Evolutionary conservation across 768 basidiomycete genomes (phyloP), one percentile per base, ranked within the genome.

Genomic region (Boletus subcaerulescens): DNA sequence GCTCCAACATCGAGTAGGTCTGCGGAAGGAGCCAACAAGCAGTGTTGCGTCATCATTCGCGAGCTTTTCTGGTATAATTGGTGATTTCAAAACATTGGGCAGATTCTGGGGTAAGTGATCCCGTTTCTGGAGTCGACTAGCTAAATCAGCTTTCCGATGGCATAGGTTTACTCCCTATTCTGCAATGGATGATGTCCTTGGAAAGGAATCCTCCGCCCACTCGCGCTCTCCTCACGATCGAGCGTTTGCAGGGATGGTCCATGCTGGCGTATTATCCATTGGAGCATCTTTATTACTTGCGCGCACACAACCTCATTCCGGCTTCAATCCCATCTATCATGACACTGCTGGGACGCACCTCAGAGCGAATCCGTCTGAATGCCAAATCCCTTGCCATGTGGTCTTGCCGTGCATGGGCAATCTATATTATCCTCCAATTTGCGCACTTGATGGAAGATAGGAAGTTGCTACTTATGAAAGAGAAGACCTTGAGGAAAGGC

Each of bases 221-320:
- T 3, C 80, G 84, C 3, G 77, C 77, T 42, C 77, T 91, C 31
- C 81, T 86, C 47, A 87, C 80, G 1, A 88, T 92, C 42, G 90
- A 92, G 65, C 86, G 90, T 26, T 73, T 91, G 20, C 90, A 92
- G 66, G 90, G 72, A 36, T 71, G 80, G 73, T 73, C 86, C 2
- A 91, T 92, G 89, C 75, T 92, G 12, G 80, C 75, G 1, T 92
- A 87, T 73, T 92, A 87, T 64, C 91, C 89, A 1, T 76, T 92
- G 44, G 88, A 92, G 61, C 88, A 91, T 58, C 69, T 91, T 24
- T 83, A 78, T 61, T 92, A 88, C 65, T 75, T 92, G 55, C 66
- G 77, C 36, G 74, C 80, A 3, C 83, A 87, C 58, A 75, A 77
- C 17, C 73, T 91, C 50, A 78, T 90, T 33, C 84, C 87, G 14